phyloP scores from a whole-genome alignment of 345 rosid species.

The Citrus hindsii region DNA sequence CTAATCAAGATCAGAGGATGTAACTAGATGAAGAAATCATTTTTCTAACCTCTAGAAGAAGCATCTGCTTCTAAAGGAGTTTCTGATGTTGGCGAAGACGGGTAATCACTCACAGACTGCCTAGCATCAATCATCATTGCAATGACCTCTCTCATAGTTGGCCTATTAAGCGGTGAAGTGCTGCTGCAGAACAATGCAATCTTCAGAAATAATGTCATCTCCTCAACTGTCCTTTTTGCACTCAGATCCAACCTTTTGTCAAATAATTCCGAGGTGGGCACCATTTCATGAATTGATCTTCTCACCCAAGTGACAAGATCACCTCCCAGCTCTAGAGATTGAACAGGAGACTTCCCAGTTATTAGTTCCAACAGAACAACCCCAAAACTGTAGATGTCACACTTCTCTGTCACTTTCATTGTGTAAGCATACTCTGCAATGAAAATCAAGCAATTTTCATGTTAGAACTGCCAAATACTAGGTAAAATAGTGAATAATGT shows the following conservation, averaged over 20 bases:
- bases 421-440: conserved; percentile 81
- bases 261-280: conserved; percentile 43
- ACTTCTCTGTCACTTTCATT: conserved; percentile 85
- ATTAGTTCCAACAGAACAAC: conserved; percentile 61
- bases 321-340: conserved; percentile 80
- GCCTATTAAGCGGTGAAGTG: conserved; percentile 55
- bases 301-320: conserved; percentile 79
- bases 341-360: conserved; percentile 78
- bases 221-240: conserved; percentile 36
- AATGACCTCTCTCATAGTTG: conserved; percentile 75
- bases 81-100: conserved; percentile 39
- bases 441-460: conserved; percentile 2
- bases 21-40: not conserved
- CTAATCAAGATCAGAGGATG: too few relatives aligned
- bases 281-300: conserved; percentile 43
- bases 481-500: not conserved
- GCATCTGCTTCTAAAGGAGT: conserved; percentile 28
- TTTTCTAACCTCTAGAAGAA: conserved; percentile 19
- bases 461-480: not conserved
- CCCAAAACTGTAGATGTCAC: conserved; percentile 84
- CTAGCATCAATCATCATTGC: conserved; percentile 64
- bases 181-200: conserved; percentile 80
- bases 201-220: conserved; percentile 65
- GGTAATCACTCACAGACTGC: conserved; percentile 28
- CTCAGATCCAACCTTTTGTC: conserved; percentile 48